phyloP scores from a whole-genome alignment of 192 early-diverging fungal genomes.

The Jimgerdemannia lactiflua region DNA sequence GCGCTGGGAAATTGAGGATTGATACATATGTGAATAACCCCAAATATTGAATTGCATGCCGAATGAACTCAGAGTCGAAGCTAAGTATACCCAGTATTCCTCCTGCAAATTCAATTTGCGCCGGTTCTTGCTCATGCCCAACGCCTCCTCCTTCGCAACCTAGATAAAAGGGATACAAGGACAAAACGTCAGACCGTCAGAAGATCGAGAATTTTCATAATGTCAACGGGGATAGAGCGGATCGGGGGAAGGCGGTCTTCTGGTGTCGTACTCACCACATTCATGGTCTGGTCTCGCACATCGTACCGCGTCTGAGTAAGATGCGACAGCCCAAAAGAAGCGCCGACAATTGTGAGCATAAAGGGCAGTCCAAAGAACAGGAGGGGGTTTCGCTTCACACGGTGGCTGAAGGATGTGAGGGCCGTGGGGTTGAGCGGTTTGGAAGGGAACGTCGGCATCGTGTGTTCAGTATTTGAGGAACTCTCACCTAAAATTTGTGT shows the following conservation, averaged over 20 bases:
- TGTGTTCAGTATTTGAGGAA: not conserved
- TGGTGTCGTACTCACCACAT: constrained; percentile 34
- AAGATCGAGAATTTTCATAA: not conserved
- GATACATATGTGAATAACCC: not conserved
- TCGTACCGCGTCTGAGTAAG: constrained; percentile 79
- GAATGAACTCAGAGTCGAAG: not conserved
- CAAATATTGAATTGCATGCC: too few species aligned
- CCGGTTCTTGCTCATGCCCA: constrained; percentile 49
- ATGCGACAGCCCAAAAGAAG: constrained; percentile 66
- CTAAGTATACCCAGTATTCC: constrained; percentile 58
- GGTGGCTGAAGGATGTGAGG: not conserved
- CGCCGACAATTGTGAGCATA: constrained; percentile 62
- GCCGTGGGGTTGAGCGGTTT: constrained; percentile 20
- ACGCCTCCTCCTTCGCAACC: constrained; percentile 53
- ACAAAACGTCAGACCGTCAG: not conserved
- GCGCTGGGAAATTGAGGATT: constrained; percentile 4
- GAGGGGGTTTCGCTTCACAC: constrained; percentile 49
- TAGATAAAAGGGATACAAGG: constrained; percentile 11
- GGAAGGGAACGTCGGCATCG: constrained; percentile 33
- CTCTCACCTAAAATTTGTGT: not conserved
- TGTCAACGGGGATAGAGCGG: not conserved
- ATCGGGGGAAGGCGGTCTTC: not conserved
- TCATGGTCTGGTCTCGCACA: constrained; percentile 57
- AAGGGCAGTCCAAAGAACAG: constrained; percentile 71
- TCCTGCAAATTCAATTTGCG: constrained; percentile 66